Evolutionary conservation across 192 early-diverging fungal genomes (phyloP).

Genomic region (Rhizophagus sp.): DNA sequence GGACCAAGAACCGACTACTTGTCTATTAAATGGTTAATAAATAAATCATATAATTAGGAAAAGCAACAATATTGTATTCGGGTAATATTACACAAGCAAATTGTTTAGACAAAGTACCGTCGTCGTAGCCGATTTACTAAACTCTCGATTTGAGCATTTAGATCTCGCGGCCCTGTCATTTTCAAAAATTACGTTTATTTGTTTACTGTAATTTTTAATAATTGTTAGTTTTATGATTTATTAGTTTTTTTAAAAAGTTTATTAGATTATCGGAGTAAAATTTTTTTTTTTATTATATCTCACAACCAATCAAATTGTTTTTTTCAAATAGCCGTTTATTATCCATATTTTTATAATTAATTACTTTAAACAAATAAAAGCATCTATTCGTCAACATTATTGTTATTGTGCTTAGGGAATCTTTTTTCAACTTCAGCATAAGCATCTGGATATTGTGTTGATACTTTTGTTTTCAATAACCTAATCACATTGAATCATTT

Average conservation of each 20-base stretch:
- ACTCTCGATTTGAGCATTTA: conserved; percentile 44
- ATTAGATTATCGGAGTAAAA: too few relatives aligned
- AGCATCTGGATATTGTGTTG: conserved; percentile 17
- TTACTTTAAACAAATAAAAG: too few relatives aligned
- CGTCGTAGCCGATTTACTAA: conserved; percentile 45
- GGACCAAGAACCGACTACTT: conserved; percentile 65
- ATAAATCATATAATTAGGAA: neutral
- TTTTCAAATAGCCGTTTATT: too few relatives aligned
- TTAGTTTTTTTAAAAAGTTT: too few relatives aligned
- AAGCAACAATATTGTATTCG: neutral
- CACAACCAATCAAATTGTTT: too few relatives aligned
- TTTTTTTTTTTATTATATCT: too few relatives aligned
- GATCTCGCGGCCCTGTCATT: conserved; percentile 35
- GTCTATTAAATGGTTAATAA: conserved; percentile 40
- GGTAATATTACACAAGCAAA: too few relatives aligned
- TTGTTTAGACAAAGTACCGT: conserved; percentile 34
- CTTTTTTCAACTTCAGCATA: conserved; percentile 9
- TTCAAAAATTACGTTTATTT: neutral
- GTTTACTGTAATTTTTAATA: too few relatives aligned
- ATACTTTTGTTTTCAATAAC: conserved; percentile 13
- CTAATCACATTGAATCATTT: neutral
- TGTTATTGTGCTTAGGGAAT: neutral
- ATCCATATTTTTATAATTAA: too few relatives aligned
- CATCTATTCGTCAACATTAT: too few relatives aligned
- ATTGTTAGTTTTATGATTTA: too few relatives aligned